Base-by-base conservation (phyloP, 2,329 filamentous ascomycete genomes). In the Hymenotorrendiella dingleyae region DNA sequence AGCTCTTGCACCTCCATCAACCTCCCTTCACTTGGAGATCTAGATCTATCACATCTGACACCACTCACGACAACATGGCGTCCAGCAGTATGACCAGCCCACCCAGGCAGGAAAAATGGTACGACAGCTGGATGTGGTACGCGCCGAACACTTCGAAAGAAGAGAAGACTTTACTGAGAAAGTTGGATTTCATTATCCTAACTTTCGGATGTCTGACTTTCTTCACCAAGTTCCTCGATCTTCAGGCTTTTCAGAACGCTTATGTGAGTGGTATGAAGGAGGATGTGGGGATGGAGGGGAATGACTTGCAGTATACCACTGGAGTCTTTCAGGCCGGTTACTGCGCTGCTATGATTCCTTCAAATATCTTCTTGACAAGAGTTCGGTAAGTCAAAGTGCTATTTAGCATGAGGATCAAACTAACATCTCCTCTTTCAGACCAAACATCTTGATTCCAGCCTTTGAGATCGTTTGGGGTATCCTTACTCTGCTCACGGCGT, bases 141-240 rank as follows among this genome's bases (percentile, higher is more conserved):
- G 36, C 28, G 26, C 12, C 9, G 26, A 17, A 17, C n/a, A 39
- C 26, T 10, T 29, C 26, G 10, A 39, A 39, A 26, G 36, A 32
- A 38, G 38, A 40, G 19, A 34, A 32, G 11, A 24, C 6, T 7
- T 67, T 70, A 22, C 53, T 71, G 9, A 63, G 68, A 52, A 70
- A 70, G 52, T 53, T 71, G 1, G 68, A 71, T 30, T 62, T 62
- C 8, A 59, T 65, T 2, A 58, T 71, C 32, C 49, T 67, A 29
- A 65, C 64, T 1, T 62, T 70, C 63, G 70, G 38, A 47, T 66
- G 40, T 63, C 63, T 3, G 61, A 68, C 65, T 3, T 69, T 67
- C 32, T 49, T 49, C 19, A 41, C 36, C 17, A 47, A 22, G 41
- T 36, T 34, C 21, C 20, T 50, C n/a, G 32, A 36, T 39, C 16